Evolutionary conservation across 129 eudicot species (phyloP), one percentile per base, ranked within the genome.

Genomic region (Deinandra increscens): DNA sequence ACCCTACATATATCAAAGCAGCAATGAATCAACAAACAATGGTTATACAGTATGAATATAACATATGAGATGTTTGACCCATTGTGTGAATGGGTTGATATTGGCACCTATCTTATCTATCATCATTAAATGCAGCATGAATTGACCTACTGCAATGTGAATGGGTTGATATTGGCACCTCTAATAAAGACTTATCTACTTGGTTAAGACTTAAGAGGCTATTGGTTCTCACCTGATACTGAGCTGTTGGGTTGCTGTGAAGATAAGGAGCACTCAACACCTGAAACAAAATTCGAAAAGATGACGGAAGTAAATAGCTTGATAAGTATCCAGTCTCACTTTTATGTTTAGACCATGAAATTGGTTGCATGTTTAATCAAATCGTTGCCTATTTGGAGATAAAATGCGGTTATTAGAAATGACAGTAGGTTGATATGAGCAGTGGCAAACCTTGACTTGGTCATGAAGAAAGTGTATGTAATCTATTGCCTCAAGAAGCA

Each of bases 201-300:
- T 43, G 53, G 18, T 19, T 17, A 17, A 37, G 17, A 17, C 12
- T 19, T 17, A 17, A 37, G 17, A 17, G 33, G 66, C 43, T 14
- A 18, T 81, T 42, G 60, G 42, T 46, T 73, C 75, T 74, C 33
- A 86, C 92, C 84, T 86, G 76, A 79, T 56, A 64, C 12, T 81
- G 73, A 17, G 59, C 46, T 6, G 69, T 60, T 48, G 94, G 72
- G 39, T 81, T 54, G 76, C 77, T 79, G 26, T 79, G 64, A 18
- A 91, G 92, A 66, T 91, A 91, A 19, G 97, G 97, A 82, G 96
- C 96, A 74, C 97, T 83, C 75, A 88, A 56, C 19, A 86, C 97
- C 97, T 91, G 79, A 77, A 78, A 72, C 65, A 56, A 56, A 37
- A 15, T 59, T 42, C 23, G 70, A 63, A 68, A 75, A 11, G 1